Percentiles rank a stretch among this genome's conserved stretches.
These are phyloP conservation scores for Starmerella floricola DNA, from an alignment of 805 yeast genomes.

Conservation along the genomic window DNA sequence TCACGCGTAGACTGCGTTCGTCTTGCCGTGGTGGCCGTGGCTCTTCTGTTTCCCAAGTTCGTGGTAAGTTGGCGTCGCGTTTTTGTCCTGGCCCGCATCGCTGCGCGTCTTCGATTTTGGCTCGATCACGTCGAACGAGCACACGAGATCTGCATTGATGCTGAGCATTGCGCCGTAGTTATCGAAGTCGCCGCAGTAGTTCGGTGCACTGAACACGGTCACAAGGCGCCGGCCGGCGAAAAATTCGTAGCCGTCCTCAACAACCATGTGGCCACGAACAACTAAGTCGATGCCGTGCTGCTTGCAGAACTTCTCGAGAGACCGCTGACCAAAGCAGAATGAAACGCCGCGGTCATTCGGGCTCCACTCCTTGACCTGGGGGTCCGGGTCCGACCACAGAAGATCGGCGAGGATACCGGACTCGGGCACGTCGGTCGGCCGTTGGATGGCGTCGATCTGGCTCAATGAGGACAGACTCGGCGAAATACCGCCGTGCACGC, in stretches of 20 bases:
- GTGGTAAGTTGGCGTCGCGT: no score
- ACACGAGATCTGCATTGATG: conserved; percentile 76
- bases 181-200: conserved; percentile 70
- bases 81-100: no score
- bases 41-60: no score
- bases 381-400: conserved; percentile 79
- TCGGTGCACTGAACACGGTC: conserved; percentile 64
- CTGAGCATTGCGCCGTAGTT: conserved; percentile 98
- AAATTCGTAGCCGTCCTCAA: conserved; percentile 68
- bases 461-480: conserved; percentile 61
- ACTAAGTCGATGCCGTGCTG: conserved; percentile 68
- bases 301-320: conserved; percentile 59
- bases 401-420: conserved; percentile 63
- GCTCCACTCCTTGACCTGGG: conserved; percentile 71
- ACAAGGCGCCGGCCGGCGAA: conserved; percentile 58
- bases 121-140: conserved; percentile 86
- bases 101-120: conserved; percentile 35
- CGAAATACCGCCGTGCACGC: conserved; percentile 75
- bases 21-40: no score
- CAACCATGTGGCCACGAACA: conserved; percentile 81
- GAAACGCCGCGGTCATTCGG: conserved; percentile 78
- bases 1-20: no score
- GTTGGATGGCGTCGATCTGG: conserved; percentile 56
- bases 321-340: conserved; percentile 63
- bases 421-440: conserved; percentile 82